These are phyloP conservation scores for Phaffia rhodozyma DNA, from an alignment of 1,284 basidiomycete genomes.

Conservation along the genomic window DNA sequence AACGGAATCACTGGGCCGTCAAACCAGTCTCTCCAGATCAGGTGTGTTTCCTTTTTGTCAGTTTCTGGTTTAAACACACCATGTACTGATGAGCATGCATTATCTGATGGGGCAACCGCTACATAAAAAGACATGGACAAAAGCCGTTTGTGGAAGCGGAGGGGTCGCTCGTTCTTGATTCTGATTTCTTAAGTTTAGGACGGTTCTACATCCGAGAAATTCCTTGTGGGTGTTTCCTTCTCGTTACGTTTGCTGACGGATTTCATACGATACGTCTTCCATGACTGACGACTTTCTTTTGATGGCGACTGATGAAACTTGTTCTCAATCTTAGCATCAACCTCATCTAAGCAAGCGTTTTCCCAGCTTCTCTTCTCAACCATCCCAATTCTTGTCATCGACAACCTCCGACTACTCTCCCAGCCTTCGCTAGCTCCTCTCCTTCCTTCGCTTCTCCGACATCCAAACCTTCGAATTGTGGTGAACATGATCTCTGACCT, in stretches of 20 bases:
- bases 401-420: constrained; percentile 12
- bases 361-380: constrained; percentile 7
- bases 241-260: background rate
- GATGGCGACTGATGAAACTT: background rate
- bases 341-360: background rate
- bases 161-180: background rate
- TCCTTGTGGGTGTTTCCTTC: background rate
- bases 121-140: background rate
- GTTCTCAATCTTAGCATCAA: background rate
- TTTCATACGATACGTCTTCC: background rate
- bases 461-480: constrained; percentile 6
- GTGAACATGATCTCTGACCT: constrained; percentile 1
- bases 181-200: constrained; percentile 1
- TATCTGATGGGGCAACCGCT: background rate
- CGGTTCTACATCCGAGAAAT: background rate
- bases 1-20: constrained; percentile 2
- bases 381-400: constrained; percentile 6
- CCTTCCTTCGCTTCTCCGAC: constrained; percentile 9
- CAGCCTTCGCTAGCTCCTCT: background rate
- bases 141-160: background rate
- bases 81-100: background rate
- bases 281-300: background rate
- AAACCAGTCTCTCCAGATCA: background rate
- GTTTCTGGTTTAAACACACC: background rate
- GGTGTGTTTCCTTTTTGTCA: background rate